A percentile compares a stretch with the other conserved stretches of the same genome.
Evolutionary conservation across 148 eudicot genomes (phyloP).

Genomic region (Spergularia bocconei): DNA sequence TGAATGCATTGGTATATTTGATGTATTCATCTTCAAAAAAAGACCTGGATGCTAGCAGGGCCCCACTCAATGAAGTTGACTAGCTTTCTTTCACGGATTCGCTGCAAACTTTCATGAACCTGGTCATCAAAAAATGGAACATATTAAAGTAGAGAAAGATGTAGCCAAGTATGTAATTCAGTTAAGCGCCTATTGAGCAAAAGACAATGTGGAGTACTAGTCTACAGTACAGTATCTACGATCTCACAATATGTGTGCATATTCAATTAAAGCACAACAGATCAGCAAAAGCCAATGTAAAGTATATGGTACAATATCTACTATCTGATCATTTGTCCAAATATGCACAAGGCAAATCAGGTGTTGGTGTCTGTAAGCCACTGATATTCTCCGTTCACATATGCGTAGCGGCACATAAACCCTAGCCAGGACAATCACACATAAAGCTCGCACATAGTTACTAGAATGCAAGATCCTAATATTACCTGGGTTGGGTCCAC

Average conservation of each 20-base stretch:
- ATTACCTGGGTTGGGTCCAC: slow-evolving; percentile 98
- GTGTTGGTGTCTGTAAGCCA: neutral
- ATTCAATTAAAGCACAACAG: neutral
- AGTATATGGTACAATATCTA: neutral
- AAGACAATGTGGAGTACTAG: neutral
- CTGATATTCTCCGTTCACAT: neutral
- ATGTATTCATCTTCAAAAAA: slow-evolving; percentile 2
- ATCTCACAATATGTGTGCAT: neutral
- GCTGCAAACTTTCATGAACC: slow-evolving; percentile 98
- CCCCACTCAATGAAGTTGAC: slow-evolving; percentile 99
- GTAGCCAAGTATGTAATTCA: too few species aligned
- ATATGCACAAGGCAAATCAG: neutral
- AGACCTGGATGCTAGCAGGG: slow-evolving; percentile 98
- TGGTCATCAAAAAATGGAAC: slow-evolving; percentile 22
- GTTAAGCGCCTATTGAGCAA: neutral
- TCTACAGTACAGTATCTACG: too few species aligned
- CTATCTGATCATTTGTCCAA: neutral
- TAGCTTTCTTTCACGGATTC: slow-evolving; percentile 95
- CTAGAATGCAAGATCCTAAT: neutral
- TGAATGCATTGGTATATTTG: neutral
- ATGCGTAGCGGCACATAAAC: neutral
- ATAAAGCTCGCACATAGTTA: neutral
- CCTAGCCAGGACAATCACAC: too few species aligned
- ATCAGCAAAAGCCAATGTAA: neutral
- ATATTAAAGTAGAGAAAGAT: too few species aligned